phyloP scores from a whole-genome alignment of 139 green algal genomes.

The Chlorella vulgaris region DNA sequence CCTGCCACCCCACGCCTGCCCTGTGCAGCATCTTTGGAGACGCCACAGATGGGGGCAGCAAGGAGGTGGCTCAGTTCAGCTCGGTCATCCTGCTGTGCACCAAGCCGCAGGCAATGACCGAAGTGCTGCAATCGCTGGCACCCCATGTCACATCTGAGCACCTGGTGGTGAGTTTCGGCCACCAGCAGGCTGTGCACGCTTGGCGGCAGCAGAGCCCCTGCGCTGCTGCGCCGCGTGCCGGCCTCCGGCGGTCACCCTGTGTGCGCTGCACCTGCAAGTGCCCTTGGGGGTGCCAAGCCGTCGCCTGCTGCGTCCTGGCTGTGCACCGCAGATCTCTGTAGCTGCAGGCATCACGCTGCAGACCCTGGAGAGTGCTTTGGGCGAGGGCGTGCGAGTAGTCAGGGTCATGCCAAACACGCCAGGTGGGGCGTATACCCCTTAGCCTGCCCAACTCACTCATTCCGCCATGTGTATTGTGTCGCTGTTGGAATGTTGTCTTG shows the following conservation, averaged over 20 bases:
- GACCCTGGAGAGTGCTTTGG: slow-evolving; percentile 32
- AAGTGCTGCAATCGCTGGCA: slow-evolving; percentile 58
- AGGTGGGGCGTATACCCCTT: slow-evolving; percentile 33
- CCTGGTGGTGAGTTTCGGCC: slow-evolving; percentile 65
- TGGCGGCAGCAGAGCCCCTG: too few relatives aligned
- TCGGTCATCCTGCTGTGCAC: slow-evolving; percentile 16
- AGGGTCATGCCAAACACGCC: slow-evolving; percentile 99
- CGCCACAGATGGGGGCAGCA: not conserved
- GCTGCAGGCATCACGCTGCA: slow-evolving; percentile 88
- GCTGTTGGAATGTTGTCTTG: not conserved
- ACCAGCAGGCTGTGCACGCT: too few relatives aligned
- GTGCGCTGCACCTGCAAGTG: too few relatives aligned
- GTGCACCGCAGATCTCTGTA: slow-evolving; percentile 68
- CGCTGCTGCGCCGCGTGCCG: not conserved
- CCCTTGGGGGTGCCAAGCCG: too few relatives aligned
- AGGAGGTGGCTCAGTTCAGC: not conserved
- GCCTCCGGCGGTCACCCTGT: too few relatives aligned
- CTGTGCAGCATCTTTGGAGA: slow-evolving; percentile 4
- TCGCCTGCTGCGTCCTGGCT: not conserved
- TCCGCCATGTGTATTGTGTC: not conserved
- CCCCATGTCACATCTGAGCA: slow-evolving; percentile 49
- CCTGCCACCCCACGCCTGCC: not conserved
- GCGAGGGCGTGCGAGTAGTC: slow-evolving; percentile 63
- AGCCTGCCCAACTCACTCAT: not conserved
- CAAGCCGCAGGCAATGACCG: slow-evolving; percentile 77